Conservation (phyloP, 805 yeast genomes). For the Clavispora santaluciae region DNA sequence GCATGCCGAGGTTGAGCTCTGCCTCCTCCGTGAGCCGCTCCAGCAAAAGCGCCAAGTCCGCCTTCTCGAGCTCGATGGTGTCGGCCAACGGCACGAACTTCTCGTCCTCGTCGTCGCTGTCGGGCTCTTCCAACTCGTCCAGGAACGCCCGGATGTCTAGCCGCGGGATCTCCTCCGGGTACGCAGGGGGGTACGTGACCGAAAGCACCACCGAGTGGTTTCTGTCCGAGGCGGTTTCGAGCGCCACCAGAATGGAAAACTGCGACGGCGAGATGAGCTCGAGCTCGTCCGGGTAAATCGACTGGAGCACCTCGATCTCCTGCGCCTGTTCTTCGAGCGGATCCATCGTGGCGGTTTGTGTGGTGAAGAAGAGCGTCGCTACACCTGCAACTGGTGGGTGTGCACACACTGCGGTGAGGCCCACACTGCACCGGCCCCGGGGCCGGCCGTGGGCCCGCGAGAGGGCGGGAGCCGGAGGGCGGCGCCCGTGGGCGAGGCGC, state of each 20-base stretch:
- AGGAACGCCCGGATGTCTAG: slow-evolving; percentile 38
- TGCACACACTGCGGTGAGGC: no score
- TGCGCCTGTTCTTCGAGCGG: slow-evolving; percentile 79
- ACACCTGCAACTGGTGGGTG: no score
- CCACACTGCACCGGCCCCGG: no score
- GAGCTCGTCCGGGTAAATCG: slow-evolving; percentile 92
- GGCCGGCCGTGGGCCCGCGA: no score
- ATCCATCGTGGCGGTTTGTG: slow-evolving; percentile 49
- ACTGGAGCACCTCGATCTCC: slow-evolving; percentile 83
- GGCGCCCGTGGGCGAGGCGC: no score
- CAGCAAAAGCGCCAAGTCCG: slow-evolving; percentile 41
- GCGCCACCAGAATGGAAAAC: slow-evolving; percentile 52
- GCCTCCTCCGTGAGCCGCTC: slow-evolving; percentile 53
- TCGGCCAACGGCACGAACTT: slow-evolving; percentile 54
- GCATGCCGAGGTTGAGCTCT: slow-evolving; percentile 80
- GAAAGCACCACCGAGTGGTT: slow-evolving; percentile 51
- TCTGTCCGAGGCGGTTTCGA: slow-evolving; percentile 65
- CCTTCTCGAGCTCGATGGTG: slow-evolving; percentile 47
- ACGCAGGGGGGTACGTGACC: slow-evolving; percentile 70
- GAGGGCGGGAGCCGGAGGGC: no score
- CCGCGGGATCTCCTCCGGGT: slow-evolving; percentile 77
- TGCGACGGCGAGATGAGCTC: slow-evolving; percentile 40
- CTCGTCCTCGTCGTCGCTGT: slow-evolving; percentile 25
- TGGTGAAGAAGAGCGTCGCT: no score
- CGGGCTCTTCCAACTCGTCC: slow-evolving; percentile 36